Base-by-base conservation (phyloP, 345 rosid species). In the Lagerstroemia speciosa region DNA sequence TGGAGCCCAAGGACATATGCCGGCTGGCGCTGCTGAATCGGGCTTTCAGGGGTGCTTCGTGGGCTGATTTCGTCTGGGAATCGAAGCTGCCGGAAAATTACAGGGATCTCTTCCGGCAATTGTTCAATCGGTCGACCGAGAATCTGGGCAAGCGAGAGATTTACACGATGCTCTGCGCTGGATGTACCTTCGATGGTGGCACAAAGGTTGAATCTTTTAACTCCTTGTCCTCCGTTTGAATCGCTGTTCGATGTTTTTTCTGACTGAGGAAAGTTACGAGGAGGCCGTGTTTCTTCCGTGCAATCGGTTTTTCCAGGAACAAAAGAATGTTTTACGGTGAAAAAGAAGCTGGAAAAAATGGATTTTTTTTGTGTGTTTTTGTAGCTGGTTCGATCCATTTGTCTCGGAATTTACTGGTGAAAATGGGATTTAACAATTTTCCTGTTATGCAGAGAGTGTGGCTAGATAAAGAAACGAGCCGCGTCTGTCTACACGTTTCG, bases 11-110 rank as follows among this genome's bases (percentile, higher is more conserved):
- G 8, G 96, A 95, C 82, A 90, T 95, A 60, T 90, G 96, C 66
- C 84, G 82, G 76, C 74, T 92, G 73, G 88, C 91, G 0, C 80
- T 66, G 68, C 80, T 95, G 19, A 92, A 88, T 76, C 82, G 83
- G 27, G 91, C 98, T 41, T 95, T 88, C 71, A 90, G 86, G 63
- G 85, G 92, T 5, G 99, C 99, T 48, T 95, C 98, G 0, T 85
- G 87, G 90, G 99, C 98, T 66, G 98, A 95, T 82, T 81, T 81
- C 75, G 89, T 95, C 1, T 95, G 99, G 99, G 96, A 92, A 71
- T 83, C 96, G 14, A 95, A 95, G 64, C 74, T 95, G 80, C 99
- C 99, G 14, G 63, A 69, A 8, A 89, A 88, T 79, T 90, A 92
- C 72, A 71, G 26, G 22, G 57, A 65, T 71, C 81, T 95, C 67